Base-by-base conservation (phyloP, 1,284 basidiomycete species). In the Leucoagaricus sp. region DNA sequence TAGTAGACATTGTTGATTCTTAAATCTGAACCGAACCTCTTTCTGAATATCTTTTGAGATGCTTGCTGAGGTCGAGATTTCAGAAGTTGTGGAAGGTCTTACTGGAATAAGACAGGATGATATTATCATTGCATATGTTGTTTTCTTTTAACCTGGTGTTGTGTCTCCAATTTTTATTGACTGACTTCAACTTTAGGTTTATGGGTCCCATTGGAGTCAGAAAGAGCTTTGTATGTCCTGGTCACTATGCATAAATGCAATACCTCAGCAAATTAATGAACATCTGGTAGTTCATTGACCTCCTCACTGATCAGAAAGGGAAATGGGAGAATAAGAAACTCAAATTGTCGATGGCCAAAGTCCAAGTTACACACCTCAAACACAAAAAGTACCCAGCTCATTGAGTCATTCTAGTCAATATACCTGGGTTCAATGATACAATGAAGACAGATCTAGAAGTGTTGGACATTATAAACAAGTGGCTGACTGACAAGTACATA, bases 381-480 rank as follows among this genome's bases (percentile, higher is more conserved):
- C 41, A 33, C 13, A 7, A 53, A 15, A 17, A n/a, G 12, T 25
- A 23, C 15, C 45, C 33, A 23, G 46, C 56, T 23, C 31, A 53
- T 28, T 38, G 56, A 15, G 29, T 58, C 10, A 38, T 58, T 12
- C 54, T 64, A 2, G 59, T 64, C 21, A 62, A 64, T 34, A 63
- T 60, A 6, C 63, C 63, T 10, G 63, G 63, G 3, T 64, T 64
- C 28, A 58, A 63, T 23, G 63, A 64, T 44, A 59, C 62, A 1
- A 40, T 55, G 36, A 58, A 49, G 41, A 46, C 53, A n/a, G n/a
- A n/a, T n/a, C n/a, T n/a, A n/a, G n/a, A n/a, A n/a, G n/a, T n/a
- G n/a, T n/a, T n/a, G n/a, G n/a, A n/a, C n/a, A n/a, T n/a, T n/a
- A n/a, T n/a, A n/a, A n/a, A n/a, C n/a, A n/a, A n/a, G n/a, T n/a